A percentile compares a stretch with the other conserved stretches of the same genome.
phyloP scores from a whole-genome alignment of 2,329 filamentous ascomycete genomes.

The Cladosporium cucumerinum region DNA sequence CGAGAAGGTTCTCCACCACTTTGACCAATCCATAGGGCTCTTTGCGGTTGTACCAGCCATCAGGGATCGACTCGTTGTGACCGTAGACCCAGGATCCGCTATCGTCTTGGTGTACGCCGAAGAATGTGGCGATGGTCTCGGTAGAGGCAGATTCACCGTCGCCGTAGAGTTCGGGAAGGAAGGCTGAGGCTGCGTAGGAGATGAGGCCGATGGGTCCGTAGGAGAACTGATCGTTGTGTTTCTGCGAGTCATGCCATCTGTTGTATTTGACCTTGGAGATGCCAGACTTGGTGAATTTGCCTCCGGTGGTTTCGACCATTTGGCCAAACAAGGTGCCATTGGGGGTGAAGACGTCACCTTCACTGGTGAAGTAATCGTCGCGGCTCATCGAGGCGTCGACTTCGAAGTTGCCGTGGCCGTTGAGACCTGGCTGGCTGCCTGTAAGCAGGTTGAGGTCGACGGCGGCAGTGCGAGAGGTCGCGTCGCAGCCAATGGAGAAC shows the following conservation, averaged over 20 bases:
- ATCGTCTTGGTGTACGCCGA: slow-evolving; percentile 23
- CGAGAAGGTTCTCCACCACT: slow-evolving; percentile 38
- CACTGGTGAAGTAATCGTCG: slow-evolving; percentile 35
- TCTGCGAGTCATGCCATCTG: slow-evolving; percentile 39
- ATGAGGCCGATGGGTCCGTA: slow-evolving; percentile 40
- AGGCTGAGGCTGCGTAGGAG: slow-evolving; percentile 40
- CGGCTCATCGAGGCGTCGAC: slow-evolving; percentile 38
- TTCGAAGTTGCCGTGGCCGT: slow-evolving; percentile 42
- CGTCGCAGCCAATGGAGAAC: slow-evolving; percentile 41
- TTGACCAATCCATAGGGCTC: slow-evolving; percentile 33
- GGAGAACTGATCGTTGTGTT: slow-evolving; percentile 41
- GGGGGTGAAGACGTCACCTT: slow-evolving; percentile 37
- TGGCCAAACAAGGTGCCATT: slow-evolving; percentile 38
- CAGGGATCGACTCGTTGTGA: slow-evolving; percentile 35
- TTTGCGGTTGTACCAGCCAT: slow-evolving; percentile 36
- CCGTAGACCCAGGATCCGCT: slow-evolving; percentile 31
- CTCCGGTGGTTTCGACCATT: slow-evolving; percentile 35
- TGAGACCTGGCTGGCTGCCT: slow-evolving; percentile 32
- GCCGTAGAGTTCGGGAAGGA: slow-evolving; percentile 40
- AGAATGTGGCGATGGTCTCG: slow-evolving; percentile 26
- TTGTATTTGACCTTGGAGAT: slow-evolving; percentile 38
- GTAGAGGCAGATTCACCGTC: slow-evolving; percentile 32
- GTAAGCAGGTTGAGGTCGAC: not conserved
- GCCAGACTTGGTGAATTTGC: slow-evolving; percentile 21
- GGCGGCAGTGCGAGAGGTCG: slow-evolving; percentile 35